A percentile compares a stretch with the other conserved stretches of the same genome.
phyloP scores from a whole-genome alignment of 305 asterid species.

The Fraxinus angustifolia region DNA sequence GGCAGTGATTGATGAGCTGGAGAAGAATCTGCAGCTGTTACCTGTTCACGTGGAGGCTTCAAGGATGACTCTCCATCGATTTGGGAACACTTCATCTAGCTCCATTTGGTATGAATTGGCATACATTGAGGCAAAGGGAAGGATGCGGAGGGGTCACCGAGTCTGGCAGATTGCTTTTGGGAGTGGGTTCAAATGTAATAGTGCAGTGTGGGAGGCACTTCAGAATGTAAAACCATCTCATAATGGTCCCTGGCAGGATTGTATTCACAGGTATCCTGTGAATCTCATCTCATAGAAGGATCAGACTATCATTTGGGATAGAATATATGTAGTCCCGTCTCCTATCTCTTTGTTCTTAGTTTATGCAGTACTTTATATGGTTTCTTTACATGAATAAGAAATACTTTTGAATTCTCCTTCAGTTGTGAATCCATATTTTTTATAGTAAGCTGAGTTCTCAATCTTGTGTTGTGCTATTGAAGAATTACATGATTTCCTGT shows the following conservation, averaged over 20 bases:
- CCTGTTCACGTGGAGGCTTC: conserved; percentile 77
- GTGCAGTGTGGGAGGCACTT: conserved; percentile 85
- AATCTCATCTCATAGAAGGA: conserved; percentile 43
- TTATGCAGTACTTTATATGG: conserved; percentile 19
- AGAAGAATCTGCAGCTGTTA: conserved; percentile 68
- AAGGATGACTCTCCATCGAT: conserved; percentile 75
- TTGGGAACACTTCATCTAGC: conserved; percentile 87
- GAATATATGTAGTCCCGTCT: conserved; percentile 8
- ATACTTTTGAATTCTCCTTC: too few relatives aligned
- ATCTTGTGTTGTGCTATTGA: too few relatives aligned
- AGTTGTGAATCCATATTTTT: too few relatives aligned
- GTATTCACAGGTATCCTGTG: conserved; percentile 70
- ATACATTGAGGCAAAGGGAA: conserved; percentile 73
- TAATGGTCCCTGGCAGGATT: conserved; percentile 71
- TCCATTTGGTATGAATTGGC: conserved; percentile 89
- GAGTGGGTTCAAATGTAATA: conserved; percentile 80
- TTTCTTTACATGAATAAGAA: neutral
- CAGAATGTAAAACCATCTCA: conserved; percentile 48
- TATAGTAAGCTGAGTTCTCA: too few relatives aligned
- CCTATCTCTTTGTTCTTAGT: neutral
- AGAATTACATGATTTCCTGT: too few relatives aligned
- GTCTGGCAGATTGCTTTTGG: conserved; percentile 94
- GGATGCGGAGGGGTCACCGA: conserved; percentile 56
- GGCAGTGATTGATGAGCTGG: conserved; percentile 89
- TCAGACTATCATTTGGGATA: neutral